Evolutionary conservation across 495 filamentous ascomycete species (phyloP), one percentile per base, ranked within the genome.

Genomic region (Annulohypoxylon moriforme): DNA sequence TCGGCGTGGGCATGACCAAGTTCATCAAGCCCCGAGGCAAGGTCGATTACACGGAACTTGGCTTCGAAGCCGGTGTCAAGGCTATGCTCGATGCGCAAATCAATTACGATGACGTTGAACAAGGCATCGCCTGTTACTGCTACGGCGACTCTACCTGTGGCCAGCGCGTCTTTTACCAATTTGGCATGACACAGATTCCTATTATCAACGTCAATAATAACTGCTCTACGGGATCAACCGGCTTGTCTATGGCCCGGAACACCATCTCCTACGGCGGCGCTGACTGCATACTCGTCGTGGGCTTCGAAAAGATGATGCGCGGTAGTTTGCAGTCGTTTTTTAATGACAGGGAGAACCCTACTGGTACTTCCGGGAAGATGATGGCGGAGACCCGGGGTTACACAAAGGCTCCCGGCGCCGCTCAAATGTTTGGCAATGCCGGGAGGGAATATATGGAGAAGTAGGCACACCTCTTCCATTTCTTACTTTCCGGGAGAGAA

Each of bases 151-250:
- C 89, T 58, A 97, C 96, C 50, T 95, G 92, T 75, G 96, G 96
- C 25, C 96, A 99, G 85, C 90, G 96, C 52, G 94, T 98, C 69
- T 98, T 99, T 84, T 99, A 99, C 81, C 96, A 99, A 82, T 97
- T 98, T 79, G 96, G 96, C 80, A 94, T 98, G 89, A 98, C 93
- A 33, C 85, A 91, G 74, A 98, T 97, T 71, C 96, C 96, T 68
- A 94, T 98, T 78, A 92, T 95, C 85, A 98, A 98, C 77, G 93
- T 97, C 76, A 97, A 97, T 87, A 99, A 99, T 85, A 98, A 98
- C 83, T 99, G 96, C 86, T 91, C 92, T 0, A 98, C 96, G 1
- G 96, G 96, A 2, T 92, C 89, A 0, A 97, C 96, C 0, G 96
- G 96, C 25, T 81, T 98, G 44, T 87, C 89, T 70, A 90, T 98